These are phyloP conservation scores for Fusarium sp. DNA, from an alignment of 2,329 filamentous ascomycete species.

Conservation along the genomic window DNA sequence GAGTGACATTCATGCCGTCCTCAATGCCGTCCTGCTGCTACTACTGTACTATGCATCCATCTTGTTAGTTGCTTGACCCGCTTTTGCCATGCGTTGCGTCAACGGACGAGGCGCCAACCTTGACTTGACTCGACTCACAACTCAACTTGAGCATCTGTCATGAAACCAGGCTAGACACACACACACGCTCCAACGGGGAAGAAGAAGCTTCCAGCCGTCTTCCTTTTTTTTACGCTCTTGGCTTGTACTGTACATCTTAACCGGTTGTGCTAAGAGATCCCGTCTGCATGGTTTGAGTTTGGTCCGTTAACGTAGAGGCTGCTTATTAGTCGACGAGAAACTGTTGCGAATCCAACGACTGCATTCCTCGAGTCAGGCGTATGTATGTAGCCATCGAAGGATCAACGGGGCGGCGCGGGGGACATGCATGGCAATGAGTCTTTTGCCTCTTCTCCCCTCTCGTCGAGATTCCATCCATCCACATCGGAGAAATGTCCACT, in stretches of 20 bases:
- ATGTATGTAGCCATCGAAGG: neutral
- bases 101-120: neutral
- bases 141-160: neutral
- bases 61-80: neutral
- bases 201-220: neutral
- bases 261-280: neutral
- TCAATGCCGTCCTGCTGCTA: neutral
- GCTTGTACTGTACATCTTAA: constrained; percentile 9
- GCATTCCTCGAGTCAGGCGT: constrained; percentile 34
- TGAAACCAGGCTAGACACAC: neutral
- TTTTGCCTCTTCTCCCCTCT: neutral
- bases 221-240: neutral
- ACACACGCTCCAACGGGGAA: neutral
- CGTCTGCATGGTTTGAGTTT: constrained; percentile 11
- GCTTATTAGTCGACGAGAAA: neutral
- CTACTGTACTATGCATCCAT: neutral
- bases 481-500: neutral
- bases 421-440: neutral
- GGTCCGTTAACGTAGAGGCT: neutral
- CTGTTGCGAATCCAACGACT: neutral
- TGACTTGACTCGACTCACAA: neutral
- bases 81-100: neutral
- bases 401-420: neutral
- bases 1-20: neutral
- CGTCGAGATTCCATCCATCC: neutral